Evolutionary conservation across 2,329 filamentous ascomycete species (phyloP).

Genomic region (Davidsoniella neocaledoniae): DNA sequence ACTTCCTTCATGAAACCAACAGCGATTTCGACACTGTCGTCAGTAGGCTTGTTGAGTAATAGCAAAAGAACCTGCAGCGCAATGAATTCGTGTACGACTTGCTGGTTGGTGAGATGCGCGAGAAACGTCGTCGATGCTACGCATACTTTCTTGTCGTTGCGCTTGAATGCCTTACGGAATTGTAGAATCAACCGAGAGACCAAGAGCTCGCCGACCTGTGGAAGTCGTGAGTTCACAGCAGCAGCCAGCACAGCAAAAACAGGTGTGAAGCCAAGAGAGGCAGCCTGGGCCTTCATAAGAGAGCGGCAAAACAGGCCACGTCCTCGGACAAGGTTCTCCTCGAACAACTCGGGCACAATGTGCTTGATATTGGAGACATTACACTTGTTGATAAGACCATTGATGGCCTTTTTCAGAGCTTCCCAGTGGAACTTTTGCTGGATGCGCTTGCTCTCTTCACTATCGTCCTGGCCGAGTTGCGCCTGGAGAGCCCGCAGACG

Average conservation of each 20-base stretch:
- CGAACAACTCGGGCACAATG: conserved; percentile 90
- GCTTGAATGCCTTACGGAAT: conserved; percentile 87
- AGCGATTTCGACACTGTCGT: conserved; percentile 95
- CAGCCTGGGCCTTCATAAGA: conserved; percentile 97
- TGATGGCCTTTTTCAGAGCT: conserved; percentile 95
- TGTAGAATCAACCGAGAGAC: conserved; percentile 74
- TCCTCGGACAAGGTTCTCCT: conserved; percentile 82
- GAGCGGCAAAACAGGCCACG: conserved; percentile 85
- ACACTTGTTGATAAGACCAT: conserved; percentile 97
- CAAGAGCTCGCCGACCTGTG: conserved; percentile 82
- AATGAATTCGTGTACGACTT: conserved; percentile 86
- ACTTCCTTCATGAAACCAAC: conserved; percentile 87
- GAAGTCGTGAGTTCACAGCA: conserved; percentile 94
- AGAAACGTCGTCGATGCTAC: conserved; percentile 86
- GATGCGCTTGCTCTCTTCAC: conserved; percentile 97
- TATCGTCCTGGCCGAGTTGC: conserved; percentile 90
- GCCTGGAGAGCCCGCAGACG: conserved; percentile 81
- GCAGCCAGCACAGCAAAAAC: conserved; percentile 93
- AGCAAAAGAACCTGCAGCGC: conserved; percentile 83
- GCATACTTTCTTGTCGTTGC: conserved; percentile 95
- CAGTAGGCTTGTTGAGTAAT: conserved; percentile 87
- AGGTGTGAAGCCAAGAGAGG: conserved; percentile 86
- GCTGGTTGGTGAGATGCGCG: conserved; percentile 88
- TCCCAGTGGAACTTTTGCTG: conserved; percentile 54
- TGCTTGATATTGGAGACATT: conserved; percentile 96